Base-by-base conservation (phyloP, 2,329 filamentous ascomycete genomes). In the Ophidiomyces ophidiicola region DNA sequence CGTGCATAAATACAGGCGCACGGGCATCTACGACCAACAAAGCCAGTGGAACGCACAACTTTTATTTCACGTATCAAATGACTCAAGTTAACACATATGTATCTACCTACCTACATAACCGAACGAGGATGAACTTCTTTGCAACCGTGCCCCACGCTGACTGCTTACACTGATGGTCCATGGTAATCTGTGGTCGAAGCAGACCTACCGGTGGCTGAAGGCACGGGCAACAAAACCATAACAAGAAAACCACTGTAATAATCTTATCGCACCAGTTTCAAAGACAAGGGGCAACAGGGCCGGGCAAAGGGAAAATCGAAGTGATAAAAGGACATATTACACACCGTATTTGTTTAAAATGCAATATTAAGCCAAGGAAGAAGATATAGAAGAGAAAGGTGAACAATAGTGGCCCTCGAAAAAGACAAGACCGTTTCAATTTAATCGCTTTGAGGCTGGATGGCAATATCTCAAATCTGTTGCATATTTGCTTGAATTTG, bases 291-390 rank as follows among this genome's bases (percentile, higher is more conserved):
- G 15, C 6, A n/a, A 36, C 14, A 28, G 19, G 12, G 33, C 6
- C 14, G 14, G 23, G 17, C 10, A 23, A 2, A 12, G 25, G 17
- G 25, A 12, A 6, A 38, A 32, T 24, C 14, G n/a, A n/a, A 14
- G 26, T 28, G 25, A 6, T 5, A 26, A 14, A 10, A 8, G n/a
- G n/a, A 32, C 18, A 18, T 32, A 39, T 39, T 39, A 39, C 19
- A 32, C 36, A 17, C 17, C 12, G n/a, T 32, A 31, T 31, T 20
- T 28, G 17, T 38, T 14, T 23, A 17, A 39, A 39, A 25, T 7
- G 29, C 18, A 39, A 19, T 39, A 19, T 12, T 24, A 32, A 21
- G 21, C 6, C 24, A 19, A 39, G 29, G 19, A 39, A 20, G 29
- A 39, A 19, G 32, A 23, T 17, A 20, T 18, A 17, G 23, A 20